phyloP scores from a whole-genome alignment of 768 basidiomycete species.

The Pisolithus marmoratus region DNA sequence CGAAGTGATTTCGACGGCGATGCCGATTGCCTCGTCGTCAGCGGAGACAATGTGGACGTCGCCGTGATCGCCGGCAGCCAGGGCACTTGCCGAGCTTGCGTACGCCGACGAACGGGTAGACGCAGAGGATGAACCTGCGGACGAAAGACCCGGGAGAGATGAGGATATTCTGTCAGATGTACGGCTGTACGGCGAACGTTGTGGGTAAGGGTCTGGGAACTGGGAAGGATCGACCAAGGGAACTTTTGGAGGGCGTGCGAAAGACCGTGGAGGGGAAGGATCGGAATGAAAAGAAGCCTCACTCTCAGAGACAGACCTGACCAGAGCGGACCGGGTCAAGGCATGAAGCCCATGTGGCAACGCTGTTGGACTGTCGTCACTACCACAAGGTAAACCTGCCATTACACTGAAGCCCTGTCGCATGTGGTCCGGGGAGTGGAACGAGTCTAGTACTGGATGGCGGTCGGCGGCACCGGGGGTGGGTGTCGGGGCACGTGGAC shows the following conservation, averaged over 20 bases:
- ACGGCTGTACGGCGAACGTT: constrained; percentile 43
- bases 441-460: constrained; percentile 20
- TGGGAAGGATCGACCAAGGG: constrained; percentile 55
- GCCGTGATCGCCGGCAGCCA: constrained; percentile 54
- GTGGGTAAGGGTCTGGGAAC: constrained; percentile 70
- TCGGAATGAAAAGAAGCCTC: constrained; percentile 35
- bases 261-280: constrained; percentile 29
- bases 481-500: constrained; percentile 38
- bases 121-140: constrained; percentile 61
- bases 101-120: constrained; percentile 77
- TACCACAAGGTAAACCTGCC: constrained; percentile 10
- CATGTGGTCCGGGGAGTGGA: constrained; percentile 11
- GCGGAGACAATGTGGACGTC: constrained; percentile 62
- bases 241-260: constrained; percentile 40
- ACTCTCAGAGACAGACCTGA: constrained; percentile 36
- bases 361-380: constrained; percentile 13
- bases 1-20: constrained; percentile 56
- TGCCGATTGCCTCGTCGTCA: constrained; percentile 47
- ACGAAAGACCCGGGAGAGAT: constrained; percentile 56
- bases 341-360: constrained; percentile 19
- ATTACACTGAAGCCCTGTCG: constrained; percentile 15
- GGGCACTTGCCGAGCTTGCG: constrained; percentile 62
- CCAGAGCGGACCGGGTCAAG: constrained; percentile 29
- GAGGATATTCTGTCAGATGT: constrained; percentile 30
- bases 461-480: constrained; percentile 16